Conservation (phyloP, 345 rosid species). For the Salix koriyanagi region DNA sequence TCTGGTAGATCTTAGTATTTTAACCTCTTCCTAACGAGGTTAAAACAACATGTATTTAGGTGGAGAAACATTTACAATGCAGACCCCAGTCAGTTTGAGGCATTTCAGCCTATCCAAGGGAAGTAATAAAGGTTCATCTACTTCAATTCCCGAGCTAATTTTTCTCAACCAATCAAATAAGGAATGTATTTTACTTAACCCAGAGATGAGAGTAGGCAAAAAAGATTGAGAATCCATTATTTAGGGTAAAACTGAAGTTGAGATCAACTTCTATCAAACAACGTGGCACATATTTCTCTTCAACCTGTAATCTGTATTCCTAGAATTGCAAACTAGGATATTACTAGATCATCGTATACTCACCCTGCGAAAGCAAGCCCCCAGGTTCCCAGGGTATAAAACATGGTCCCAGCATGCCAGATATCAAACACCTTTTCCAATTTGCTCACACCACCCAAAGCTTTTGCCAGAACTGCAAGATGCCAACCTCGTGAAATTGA, state of each 20-base stretch:
- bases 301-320: background rate
- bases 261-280: background rate
- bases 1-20: background rate
- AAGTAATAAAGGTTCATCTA: background rate
- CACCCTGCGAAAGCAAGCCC: conserved; percentile 88
- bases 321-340: background rate
- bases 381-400: conserved; percentile 78
- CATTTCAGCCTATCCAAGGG: background rate
- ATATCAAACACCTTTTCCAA: conserved; percentile 62
- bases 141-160: background rate
- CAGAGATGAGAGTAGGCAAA: background rate
- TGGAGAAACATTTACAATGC: background rate
- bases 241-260: background rate
- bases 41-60: background rate
- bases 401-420: conserved; percentile 87
- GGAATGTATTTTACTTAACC: background rate
- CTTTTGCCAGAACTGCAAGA: conserved; percentile 63
- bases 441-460: conserved; percentile 58
- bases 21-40: background rate
- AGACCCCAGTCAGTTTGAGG: background rate
- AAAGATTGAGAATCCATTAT: background rate
- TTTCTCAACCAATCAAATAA: background rate
- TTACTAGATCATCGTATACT: conserved; percentile 6
- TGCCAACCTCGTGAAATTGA: background rate
- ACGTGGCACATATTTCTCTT: background rate